Percentiles rank a stretch among this genome's conserved stretches.
Conservation (phyloP, 78 protist species). For the Tieghemostelium lacteum region DNA sequence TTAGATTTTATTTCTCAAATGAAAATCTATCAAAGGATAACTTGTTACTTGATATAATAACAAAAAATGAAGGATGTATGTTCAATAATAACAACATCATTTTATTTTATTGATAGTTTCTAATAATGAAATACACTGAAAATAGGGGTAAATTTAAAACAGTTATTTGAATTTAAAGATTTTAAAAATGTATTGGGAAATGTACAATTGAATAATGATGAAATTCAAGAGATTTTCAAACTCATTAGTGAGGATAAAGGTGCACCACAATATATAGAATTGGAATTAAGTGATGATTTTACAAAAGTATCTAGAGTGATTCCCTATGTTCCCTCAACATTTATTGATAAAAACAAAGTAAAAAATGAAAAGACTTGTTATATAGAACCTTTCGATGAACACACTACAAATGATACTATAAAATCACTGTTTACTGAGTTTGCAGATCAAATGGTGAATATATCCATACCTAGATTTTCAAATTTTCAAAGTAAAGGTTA, state of each 20-base stretch:
- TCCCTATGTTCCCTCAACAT: neutral
- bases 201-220: no score
- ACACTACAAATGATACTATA: neutral
- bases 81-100: neutral
- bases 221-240: neutral
- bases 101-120: neutral
- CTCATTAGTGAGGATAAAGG: neutral
- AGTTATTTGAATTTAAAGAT: neutral
- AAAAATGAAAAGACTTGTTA: conserved; percentile 49
- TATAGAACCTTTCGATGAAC: conserved; percentile 42
- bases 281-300: neutral
- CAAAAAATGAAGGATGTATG: conserved; percentile 56
- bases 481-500: conserved; percentile 44
- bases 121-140: neutral
- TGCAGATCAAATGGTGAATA: conserved; percentile 2
- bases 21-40: conserved; percentile 28
- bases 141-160: conserved; percentile 3
- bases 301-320: neutral
- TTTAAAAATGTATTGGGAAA: neutral
- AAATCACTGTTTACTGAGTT: neutral
- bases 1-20: conserved; percentile 38
- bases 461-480: conserved; percentile 46
- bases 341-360: neutral
- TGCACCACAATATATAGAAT: neutral
- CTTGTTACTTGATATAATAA: conserved; percentile 13